phyloP scores from a whole-genome alignment of 768 basidiomycete species.

The Cystofilobasidium capitatum region DNA sequence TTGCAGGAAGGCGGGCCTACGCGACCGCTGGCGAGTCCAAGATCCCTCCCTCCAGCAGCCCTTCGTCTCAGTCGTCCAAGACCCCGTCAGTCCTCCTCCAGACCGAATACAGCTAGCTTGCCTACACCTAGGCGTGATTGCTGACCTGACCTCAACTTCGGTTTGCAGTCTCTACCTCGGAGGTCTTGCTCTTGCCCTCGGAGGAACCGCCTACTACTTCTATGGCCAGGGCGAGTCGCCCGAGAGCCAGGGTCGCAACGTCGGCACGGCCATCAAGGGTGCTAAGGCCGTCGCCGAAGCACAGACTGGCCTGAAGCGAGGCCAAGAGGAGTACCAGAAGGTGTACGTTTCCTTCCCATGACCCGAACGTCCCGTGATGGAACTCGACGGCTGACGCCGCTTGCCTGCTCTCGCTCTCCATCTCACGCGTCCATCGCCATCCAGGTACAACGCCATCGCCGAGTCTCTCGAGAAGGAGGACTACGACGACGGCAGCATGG shows the following conservation, averaged over 20 bases:
- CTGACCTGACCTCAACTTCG: not conserved
- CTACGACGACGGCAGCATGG: slow-evolving; percentile 68
- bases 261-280: slow-evolving; percentile 55
- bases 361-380: slow-evolving; percentile 38
- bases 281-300: slow-evolving; percentile 55
- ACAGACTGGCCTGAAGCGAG: slow-evolving; percentile 52
- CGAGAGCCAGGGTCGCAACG: slow-evolving; percentile 30
- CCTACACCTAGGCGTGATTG: not conserved
- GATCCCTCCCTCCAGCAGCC: not conserved
- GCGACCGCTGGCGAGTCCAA: not conserved
- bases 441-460: slow-evolving; percentile 69
- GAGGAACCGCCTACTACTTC: slow-evolving; percentile 19
- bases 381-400: not conserved
- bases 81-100: not conserved
- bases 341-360: slow-evolving; percentile 80
- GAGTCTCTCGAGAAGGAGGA: slow-evolving; percentile 50
- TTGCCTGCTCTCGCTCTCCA: not conserved
- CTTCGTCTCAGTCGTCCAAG: not conserved
- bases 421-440: not conserved
- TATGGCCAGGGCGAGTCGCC: not conserved
- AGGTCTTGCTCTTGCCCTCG: slow-evolving; percentile 3
- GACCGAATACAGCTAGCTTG: not conserved
- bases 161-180: slow-evolving; percentile 11
- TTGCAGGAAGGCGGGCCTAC: not conserved
- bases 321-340: slow-evolving; percentile 58